A percentile compares a stretch with the other conserved stretches of the same genome.
These are phyloP conservation scores for Apiospora malaysiana DNA, from an alignment of 2,329 filamentous ascomycete genomes.

Conservation along the genomic window DNA sequence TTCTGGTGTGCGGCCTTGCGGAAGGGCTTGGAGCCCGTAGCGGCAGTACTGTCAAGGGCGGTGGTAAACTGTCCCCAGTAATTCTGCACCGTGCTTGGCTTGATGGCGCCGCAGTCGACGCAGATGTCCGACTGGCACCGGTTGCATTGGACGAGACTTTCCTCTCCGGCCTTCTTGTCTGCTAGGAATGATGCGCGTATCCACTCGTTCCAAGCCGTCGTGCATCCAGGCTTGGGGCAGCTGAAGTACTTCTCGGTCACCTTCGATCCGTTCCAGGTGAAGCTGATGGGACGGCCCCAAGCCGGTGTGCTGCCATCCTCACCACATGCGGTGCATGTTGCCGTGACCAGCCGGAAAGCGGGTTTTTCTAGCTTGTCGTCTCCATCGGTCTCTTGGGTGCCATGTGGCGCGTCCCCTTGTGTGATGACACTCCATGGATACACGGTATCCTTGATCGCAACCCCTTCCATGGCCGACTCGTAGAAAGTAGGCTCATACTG, in stretches of 20 bases:
- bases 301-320: background rate
- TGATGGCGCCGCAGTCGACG: conserved; percentile 2
- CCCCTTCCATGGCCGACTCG: background rate
- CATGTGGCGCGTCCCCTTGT: background rate
- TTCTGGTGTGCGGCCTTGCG: background rate
- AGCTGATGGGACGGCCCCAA: background rate
- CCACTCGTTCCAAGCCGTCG: background rate
- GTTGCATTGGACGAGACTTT: background rate
- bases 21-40: background rate
- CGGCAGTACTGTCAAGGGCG: background rate
- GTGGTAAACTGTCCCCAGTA: background rate
- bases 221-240: background rate
- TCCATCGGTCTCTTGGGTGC: background rate
- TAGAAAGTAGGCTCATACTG: background rate
- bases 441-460: background rate
- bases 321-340: background rate
- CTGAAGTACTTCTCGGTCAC: background rate
- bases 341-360: background rate
- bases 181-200: background rate
- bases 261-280: background rate
- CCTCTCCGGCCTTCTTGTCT: too few relatives aligned
- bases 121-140: conserved; percentile 2
- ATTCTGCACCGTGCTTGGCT: background rate
- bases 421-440: conserved; percentile 5
- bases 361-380: background rate